Conservation (phyloP, 2,329 filamentous ascomycete species). For the Mariannaea sp. region DNA sequence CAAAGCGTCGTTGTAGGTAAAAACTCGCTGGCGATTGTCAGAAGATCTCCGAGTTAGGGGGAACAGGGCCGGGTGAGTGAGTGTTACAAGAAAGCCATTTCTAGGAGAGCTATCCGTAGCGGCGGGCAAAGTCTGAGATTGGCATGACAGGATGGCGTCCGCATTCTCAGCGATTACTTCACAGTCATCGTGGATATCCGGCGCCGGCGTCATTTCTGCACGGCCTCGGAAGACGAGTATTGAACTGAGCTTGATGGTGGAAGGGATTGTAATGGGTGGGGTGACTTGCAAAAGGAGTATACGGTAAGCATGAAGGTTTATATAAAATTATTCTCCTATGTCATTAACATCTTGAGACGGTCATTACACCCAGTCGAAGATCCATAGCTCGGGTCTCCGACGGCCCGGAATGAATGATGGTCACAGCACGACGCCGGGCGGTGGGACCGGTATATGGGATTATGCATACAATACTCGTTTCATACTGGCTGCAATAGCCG, state of each 20-base stretch:
- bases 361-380: not conserved
- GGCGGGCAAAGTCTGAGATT: not conserved
- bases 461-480: too few species aligned
- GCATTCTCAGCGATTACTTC: not conserved
- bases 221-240: too few species aligned
- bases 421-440: not conserved
- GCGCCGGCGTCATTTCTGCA: conserved; percentile 2
- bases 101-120: not conserved
- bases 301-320: too few species aligned
- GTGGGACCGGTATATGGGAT: too few species aligned
- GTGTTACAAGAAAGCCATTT: conserved; percentile 1
- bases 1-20: conserved; percentile 3
- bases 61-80: not conserved
- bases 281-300: too few species aligned
- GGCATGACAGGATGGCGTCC: not conserved
- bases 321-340: too few species aligned
- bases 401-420: conserved; percentile 6
- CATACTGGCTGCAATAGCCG: too few species aligned
- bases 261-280: conserved; percentile 2
- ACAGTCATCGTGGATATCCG: not conserved
- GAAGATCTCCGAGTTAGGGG: not conserved
- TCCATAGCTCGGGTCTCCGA: conserved; percentile 1
- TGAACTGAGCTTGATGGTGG: too few species aligned
- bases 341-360: too few species aligned
- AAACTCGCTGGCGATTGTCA: conserved; percentile 3